Percentiles rank a stretch among this genome's conserved stretches.
phyloP scores from a whole-genome alignment of 192 early-diverging fungal species.

The Radiomyces spectabilis region DNA sequence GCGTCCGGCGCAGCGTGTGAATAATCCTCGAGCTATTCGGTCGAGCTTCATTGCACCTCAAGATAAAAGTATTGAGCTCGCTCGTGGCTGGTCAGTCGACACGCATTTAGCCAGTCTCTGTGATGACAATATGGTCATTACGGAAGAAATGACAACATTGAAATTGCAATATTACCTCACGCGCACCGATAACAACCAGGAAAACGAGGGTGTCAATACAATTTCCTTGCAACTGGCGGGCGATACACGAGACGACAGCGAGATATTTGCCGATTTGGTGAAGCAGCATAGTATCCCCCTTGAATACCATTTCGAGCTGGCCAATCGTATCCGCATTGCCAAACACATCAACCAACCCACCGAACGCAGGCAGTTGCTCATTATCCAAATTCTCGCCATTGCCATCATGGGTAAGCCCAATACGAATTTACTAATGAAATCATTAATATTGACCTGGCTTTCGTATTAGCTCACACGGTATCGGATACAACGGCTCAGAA shows the following conservation, averaged over 20 bases:
- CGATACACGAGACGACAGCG: conserved; percentile 32
- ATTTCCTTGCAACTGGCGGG: conserved; percentile 41
- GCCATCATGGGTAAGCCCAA: conserved; percentile 60
- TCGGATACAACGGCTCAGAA: conserved; percentile 56
- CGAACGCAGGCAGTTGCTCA: conserved; percentile 51
- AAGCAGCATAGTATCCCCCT: conserved; percentile 60
- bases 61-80: conserved; percentile 49
- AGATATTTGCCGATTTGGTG: conserved; percentile 54
- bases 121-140: conserved; percentile 27
- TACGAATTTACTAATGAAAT: background rate
- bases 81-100: conserved; percentile 53
- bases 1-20: conserved; percentile 86
- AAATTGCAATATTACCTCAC: conserved; percentile 3
- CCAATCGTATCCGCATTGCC: conserved; percentile 75
- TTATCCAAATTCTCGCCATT: conserved; percentile 72
- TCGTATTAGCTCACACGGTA: conserved; percentile 44
- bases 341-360: conserved; percentile 41
- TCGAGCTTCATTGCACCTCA: conserved; percentile 50
- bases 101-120: conserved; percentile 41
- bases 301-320: conserved; percentile 69
- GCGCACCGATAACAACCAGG: conserved; percentile 1
- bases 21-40: conserved; percentile 64
- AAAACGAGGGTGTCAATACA: conserved; percentile 48
- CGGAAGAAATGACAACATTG: conserved; percentile 23
- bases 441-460: background rate